Base-by-base conservation (phyloP, 1,284 basidiomycete species). In the Nidula niveotomentosa region DNA sequence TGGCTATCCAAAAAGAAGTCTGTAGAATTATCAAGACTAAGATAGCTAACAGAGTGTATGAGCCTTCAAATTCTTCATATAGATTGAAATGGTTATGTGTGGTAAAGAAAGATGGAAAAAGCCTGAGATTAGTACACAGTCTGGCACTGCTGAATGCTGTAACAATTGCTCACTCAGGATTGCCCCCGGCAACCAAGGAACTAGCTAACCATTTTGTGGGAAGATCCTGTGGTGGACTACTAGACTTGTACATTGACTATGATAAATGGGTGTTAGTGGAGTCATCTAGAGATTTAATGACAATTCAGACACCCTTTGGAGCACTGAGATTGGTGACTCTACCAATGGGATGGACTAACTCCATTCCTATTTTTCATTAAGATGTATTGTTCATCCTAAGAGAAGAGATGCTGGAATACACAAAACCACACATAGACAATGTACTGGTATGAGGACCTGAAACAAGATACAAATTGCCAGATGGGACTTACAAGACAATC, bases 291-390 rank as follows among this genome's bases (percentile, higher is more conserved):
- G 66, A 71, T 57, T n/a, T 70, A 34, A 65, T 65, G 0, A 64
- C 65, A 17, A 75, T 65, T 56, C 64, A 61, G 17, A 47, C 46
- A 47, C 67, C 65, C 0, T 62, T 73, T 46, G 72, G 75, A 1
- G 56, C 65, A 0, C 47, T 72, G 3, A 49, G 67, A n/a, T 55
- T 75, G 1, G 66, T 65, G 0, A 65, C 61, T 2, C 48, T 77
- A 36, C 75, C 73, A 0, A 74, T 73, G 72, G 75, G 76, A 0
- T 77, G 66, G 66, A 75, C 73, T 0, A 75, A 77, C 49, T 75
- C 69, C 0, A 67, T 73, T 0, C 67, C 68, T 0, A 69, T 74
- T 10, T 70, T 73, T 47, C 71, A 76, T 53, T 65, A 68, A 37
- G 62, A 72, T 54, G 60, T 76, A 1, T 68, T 65, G 0, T 68